phyloP scores from a whole-genome alignment of 169 alveolate genomes.

The Hepatocystis sp. region DNA sequence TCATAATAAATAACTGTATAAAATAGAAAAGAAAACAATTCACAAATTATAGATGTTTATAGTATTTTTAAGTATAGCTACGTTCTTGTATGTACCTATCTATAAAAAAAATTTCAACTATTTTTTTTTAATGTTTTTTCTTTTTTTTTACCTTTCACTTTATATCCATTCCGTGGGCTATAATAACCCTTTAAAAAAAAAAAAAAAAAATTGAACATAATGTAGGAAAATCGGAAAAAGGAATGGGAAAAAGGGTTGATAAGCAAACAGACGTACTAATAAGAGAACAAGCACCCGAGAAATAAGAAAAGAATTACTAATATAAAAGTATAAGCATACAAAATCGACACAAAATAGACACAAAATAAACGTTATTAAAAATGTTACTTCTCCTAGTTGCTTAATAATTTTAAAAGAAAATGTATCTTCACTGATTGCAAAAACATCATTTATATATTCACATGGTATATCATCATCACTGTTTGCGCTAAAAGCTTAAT shows the following conservation, averaged over 20 bases:
- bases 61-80: neutral
- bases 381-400: conserved; percentile 52
- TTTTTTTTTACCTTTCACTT: conserved; percentile 61
- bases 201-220: conserved; percentile 5
- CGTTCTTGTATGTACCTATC: neutral
- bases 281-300: neutral
- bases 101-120: neutral
- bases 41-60: neutral
- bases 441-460: conserved; percentile 71
- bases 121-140: neutral
- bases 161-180: conserved; percentile 74
- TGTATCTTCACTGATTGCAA: conserved; percentile 72
- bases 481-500: neutral
- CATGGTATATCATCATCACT: conserved; percentile 77
- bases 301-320: neutral
- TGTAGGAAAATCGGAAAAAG: neutral
- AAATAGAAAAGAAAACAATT: neutral
- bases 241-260: neutral
- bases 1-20: conserved; percentile 54
- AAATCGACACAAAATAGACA: too few species aligned
- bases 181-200: conserved; percentile 66
- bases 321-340: neutral
- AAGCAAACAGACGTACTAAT: neutral
- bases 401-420: conserved; percentile 72
- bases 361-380: neutral